Evolutionary conservation across 495 filamentous ascomycete species (phyloP).

Genomic region (Neurospora hispaniola): DNA sequence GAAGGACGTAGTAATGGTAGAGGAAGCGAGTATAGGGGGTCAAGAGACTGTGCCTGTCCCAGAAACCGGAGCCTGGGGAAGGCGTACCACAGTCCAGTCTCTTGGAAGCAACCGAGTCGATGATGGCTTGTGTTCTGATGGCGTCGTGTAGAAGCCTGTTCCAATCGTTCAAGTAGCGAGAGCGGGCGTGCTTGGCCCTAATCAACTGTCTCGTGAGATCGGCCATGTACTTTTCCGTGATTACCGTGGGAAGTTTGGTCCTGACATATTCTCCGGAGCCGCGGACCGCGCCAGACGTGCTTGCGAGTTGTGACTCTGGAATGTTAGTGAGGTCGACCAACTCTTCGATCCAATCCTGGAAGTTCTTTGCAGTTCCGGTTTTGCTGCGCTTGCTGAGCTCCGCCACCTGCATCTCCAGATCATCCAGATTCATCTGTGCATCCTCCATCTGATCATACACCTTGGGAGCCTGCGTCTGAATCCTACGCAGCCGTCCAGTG

Average conservation of each 20-base stretch:
- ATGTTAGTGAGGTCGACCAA: slow-evolving; percentile 62
- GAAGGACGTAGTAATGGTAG: slow-evolving; percentile 58
- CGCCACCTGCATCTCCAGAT: slow-evolving; percentile 66
- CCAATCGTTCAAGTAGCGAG: slow-evolving; percentile 79
- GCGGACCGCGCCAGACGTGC: slow-evolving; percentile 25
- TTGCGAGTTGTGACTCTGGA: slow-evolving; percentile 49
- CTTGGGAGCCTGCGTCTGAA: slow-evolving; percentile 70
- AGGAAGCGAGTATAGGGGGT: slow-evolving; percentile 80
- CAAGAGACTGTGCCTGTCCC: slow-evolving; percentile 49
- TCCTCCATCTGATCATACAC: slow-evolving; percentile 83
- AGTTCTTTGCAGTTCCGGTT: slow-evolving; percentile 67
- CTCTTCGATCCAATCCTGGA: slow-evolving; percentile 91
- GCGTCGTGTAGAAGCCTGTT: slow-evolving; percentile 63
- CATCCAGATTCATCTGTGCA: slow-evolving; percentile 68
- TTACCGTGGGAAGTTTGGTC: slow-evolving; percentile 57
- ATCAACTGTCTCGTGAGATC: slow-evolving; percentile 73
- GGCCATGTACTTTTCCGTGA: slow-evolving; percentile 88
- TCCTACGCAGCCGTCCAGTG: slow-evolving; percentile 54
- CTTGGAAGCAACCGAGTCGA: slow-evolving; percentile 74
- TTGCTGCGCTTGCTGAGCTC: slow-evolving; percentile 65
- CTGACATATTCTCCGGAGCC: slow-evolving; percentile 27
- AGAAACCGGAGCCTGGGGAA: slow-evolving; percentile 43
- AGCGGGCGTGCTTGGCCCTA: slow-evolving; percentile 69
- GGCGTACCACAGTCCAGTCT: slow-evolving; percentile 61
- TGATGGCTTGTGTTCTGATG: slow-evolving; percentile 62